Evolutionary conservation across 2,329 filamentous ascomycete species (phyloP).

Genomic region (Diaporthe sp.): DNA sequence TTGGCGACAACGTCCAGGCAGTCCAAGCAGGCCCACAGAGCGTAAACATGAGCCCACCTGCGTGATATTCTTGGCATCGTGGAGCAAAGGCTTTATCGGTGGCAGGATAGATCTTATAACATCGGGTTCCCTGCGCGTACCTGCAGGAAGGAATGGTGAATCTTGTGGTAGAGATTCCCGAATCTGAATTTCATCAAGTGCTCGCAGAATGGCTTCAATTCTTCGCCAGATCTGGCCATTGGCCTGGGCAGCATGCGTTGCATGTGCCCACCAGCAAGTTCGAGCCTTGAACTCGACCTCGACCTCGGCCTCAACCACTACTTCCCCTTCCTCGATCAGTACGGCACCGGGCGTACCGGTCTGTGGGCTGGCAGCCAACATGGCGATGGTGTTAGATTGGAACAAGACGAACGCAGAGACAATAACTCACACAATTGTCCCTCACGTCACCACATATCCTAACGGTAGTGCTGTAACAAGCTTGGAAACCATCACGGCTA

Average conservation of each 20-base stretch:
- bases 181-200: not conserved
- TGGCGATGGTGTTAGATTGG: constrained; percentile 22
- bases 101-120: not conserved
- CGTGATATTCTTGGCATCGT: constrained; percentile 4
- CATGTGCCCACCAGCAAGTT: not conserved
- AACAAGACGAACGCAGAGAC: constrained; percentile 27
- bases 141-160: not conserved
- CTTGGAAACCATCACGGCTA: constrained; percentile 10
- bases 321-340: not conserved
- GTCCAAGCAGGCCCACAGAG: constrained; percentile 19
- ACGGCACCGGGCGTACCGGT: constrained; percentile 6
- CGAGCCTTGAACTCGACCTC: constrained; percentile 23
- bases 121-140: constrained; percentile 16
- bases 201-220: constrained; percentile 3
- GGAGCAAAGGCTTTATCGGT: not conserved
- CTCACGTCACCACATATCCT: constrained; percentile 27
- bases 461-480: constrained; percentile 19
- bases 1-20: constrained; percentile 12
- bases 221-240: constrained; percentile 7
- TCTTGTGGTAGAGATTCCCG: constrained; percentile 7
- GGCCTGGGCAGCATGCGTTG: constrained; percentile 23
- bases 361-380: constrained; percentile 15
- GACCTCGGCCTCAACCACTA: not conserved
- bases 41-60: constrained; percentile 16
- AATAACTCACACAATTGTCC: constrained; percentile 27